Evolutionary conservation across 2,329 filamentous ascomycete genomes (phyloP), one percentile per base, ranked within the genome.

Genomic region (Neonectria faginata): DNA sequence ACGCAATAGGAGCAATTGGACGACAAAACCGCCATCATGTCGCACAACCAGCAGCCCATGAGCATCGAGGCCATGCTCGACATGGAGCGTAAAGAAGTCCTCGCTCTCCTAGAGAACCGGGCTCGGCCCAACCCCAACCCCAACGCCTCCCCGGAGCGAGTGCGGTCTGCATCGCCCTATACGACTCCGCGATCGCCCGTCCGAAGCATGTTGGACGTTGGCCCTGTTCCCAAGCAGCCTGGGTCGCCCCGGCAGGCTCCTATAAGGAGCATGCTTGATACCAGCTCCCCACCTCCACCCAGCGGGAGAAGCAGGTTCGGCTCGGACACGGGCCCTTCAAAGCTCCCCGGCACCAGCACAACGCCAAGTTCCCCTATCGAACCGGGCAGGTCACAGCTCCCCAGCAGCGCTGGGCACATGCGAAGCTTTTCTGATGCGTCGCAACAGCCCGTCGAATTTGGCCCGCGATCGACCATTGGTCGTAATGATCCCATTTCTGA

Each of bases 1-100:
- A 29, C 25, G n/a, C 36, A 50, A 33, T 29, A 65, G 41, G 45
- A 41, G 36, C 51, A 50, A 50, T 47, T 67, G 45, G 41, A 57
- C 42, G 18, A 22, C 29, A n/a, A 56, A 60, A 29, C 57, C 60
- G 64, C 53, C 71, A 73, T 56, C 65, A 80, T 80, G 78, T 75
- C 78, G 64, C 74, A 72, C 57, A 74, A 70, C 10, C 67, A 75
- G 54, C 79, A 80, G 55, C 81, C 82, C 20, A 93, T 93, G 90
- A 93, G 91, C 74, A 87, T 94, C 74, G 92, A 93, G 80, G 87
- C 90, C 53, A 88, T 90, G 69, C 84, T 94, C 67, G 92, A 94
- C 75, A 90, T 93, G 82, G 92, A 95, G 83, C 87, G 91, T 66
- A 84, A 85, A 67, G 91, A 93, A 79, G 89, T 94, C 42, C 82